Conservation (phyloP, 106 monocot genomes). For the Allium sativum region DNA sequence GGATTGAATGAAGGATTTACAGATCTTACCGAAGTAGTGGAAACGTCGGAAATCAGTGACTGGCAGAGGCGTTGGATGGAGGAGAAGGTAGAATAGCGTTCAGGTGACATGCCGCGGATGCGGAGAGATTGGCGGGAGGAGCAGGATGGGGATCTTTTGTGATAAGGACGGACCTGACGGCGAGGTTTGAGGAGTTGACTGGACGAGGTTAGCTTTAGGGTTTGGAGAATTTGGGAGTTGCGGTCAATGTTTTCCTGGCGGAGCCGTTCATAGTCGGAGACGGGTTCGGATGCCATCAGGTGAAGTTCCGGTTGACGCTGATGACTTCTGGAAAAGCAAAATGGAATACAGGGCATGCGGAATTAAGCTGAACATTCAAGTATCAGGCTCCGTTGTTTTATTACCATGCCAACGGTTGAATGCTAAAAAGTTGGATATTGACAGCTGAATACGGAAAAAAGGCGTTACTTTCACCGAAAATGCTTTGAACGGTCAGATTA, state of each 20-base stretch:
- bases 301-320: background rate
- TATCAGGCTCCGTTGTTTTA: no score
- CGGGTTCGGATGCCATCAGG: slow-evolving; percentile 11
- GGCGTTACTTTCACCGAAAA: no score
- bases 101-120: slow-evolving; percentile 10
- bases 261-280: slow-evolving; percentile 62
- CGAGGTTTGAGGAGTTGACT: slow-evolving; percentile 3
- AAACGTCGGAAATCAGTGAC: background rate
- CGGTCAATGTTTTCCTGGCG: slow-evolving; percentile 65
- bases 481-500: no score
- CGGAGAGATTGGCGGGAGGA: slow-evolving; percentile 62
- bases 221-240: slow-evolving; percentile 57
- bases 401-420: no score
- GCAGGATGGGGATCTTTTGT: slow-evolving; percentile 7
- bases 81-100: background rate
- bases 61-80: background rate
- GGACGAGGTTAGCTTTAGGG: slow-evolving; percentile 44
- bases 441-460: no score
- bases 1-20: slow-evolving; percentile 6
- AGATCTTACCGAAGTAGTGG: background rate
- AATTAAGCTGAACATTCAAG: no score
- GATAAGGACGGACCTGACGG: slow-evolving; percentile 4
- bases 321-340: no score
- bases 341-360: no score
- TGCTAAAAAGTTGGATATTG: no score